A percentile compares a stretch with the other conserved stretches of the same genome.
phyloP scores from a whole-genome alignment of 2,329 filamentous ascomycete genomes.

The Talaromyces sp. region DNA sequence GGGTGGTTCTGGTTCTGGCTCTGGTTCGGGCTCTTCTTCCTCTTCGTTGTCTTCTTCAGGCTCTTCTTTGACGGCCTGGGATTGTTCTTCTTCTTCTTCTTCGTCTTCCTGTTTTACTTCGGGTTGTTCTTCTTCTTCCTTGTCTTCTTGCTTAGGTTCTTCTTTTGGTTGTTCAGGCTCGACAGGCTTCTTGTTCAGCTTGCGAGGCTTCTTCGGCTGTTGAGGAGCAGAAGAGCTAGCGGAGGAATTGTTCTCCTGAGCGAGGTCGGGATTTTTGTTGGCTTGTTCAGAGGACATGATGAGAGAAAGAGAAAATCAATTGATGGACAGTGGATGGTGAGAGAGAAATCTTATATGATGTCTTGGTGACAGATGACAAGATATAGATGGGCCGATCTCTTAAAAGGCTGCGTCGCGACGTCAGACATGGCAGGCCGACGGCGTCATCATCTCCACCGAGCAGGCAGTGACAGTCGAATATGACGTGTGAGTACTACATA shows the following conservation, averaged over 20 bases:
- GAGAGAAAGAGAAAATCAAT: conserved; percentile 1
- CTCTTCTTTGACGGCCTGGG: conserved; percentile 21
- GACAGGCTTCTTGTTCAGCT: conserved; percentile 30
- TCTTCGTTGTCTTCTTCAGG: conserved; percentile 10
- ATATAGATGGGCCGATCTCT: conserved; percentile 3
- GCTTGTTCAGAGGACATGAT: conserved; percentile 17
- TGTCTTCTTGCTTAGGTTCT: conserved; percentile 5
- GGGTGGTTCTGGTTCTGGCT: conserved; percentile 43
- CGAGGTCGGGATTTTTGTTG: conserved; percentile 7
- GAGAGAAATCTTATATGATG: conserved; percentile 14
- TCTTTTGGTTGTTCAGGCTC: neutral
- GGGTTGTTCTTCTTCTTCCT: neutral
- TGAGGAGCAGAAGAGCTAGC: conserved; percentile 8
- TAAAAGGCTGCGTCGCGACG: conserved; percentile 3
- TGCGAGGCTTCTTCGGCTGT: conserved; percentile 29
- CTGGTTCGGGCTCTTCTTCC: conserved; percentile 34
- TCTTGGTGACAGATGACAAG: neutral
- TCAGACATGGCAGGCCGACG: conserved; percentile 1
- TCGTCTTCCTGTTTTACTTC: conserved; percentile 22
- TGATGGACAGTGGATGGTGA: neutral
- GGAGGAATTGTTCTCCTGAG: conserved; percentile 11
- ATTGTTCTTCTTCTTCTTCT: conserved; percentile 27
- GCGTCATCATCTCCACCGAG: conserved; percentile 6
- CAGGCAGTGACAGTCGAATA: neutral
- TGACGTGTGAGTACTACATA: too few relatives aligned